phyloP scores from a whole-genome alignment of 163 green algal species.

The Dunaliella salina region DNA sequence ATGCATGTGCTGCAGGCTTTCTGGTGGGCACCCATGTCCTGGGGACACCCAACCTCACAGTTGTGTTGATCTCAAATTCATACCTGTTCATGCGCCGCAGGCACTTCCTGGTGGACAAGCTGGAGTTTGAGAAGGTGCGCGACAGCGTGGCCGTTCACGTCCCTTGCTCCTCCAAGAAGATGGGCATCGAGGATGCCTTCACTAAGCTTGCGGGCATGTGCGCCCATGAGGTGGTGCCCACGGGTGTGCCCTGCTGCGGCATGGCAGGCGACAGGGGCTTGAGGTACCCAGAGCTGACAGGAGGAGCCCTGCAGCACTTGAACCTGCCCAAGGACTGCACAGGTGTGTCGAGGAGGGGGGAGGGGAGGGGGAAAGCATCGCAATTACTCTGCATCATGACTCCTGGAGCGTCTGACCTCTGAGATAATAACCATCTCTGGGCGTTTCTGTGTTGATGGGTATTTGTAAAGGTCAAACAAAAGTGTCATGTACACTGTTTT shows the following conservation, averaged over 20 bases:
- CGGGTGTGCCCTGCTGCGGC: constrained; percentile 86
- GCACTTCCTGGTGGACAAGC: constrained; percentile 88
- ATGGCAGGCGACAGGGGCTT: constrained; percentile 95
- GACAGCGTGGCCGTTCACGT: constrained; percentile 87
- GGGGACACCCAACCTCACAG: too few species aligned
- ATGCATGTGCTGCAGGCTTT: too few species aligned
- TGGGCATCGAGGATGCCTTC: constrained; percentile 87
- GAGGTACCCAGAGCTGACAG: constrained; percentile 90
- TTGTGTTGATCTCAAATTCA: too few species aligned
- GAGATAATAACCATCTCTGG: too few species aligned
- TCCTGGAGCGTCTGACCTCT: too few species aligned
- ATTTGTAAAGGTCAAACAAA: too few species aligned
- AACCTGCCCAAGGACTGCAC: constrained; percentile 52
- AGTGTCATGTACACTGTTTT: too few species aligned
- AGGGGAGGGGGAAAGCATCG: too few species aligned
- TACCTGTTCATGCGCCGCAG: background rate
- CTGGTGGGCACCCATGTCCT: too few species aligned
- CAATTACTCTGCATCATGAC: too few species aligned
- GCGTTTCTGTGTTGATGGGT: too few species aligned
- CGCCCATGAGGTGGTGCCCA: constrained; percentile 60
- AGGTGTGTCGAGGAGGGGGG: constrained; percentile 7
- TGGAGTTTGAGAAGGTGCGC: constrained; percentile 87
- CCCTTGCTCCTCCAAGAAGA: constrained; percentile 96
- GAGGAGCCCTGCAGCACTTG: constrained; percentile 68
- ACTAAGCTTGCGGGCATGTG: constrained; percentile 57